These are phyloP conservation scores for Hypoxylon sp. DNA, from an alignment of 2,329 filamentous ascomycete genomes.

Conservation along the genomic window DNA sequence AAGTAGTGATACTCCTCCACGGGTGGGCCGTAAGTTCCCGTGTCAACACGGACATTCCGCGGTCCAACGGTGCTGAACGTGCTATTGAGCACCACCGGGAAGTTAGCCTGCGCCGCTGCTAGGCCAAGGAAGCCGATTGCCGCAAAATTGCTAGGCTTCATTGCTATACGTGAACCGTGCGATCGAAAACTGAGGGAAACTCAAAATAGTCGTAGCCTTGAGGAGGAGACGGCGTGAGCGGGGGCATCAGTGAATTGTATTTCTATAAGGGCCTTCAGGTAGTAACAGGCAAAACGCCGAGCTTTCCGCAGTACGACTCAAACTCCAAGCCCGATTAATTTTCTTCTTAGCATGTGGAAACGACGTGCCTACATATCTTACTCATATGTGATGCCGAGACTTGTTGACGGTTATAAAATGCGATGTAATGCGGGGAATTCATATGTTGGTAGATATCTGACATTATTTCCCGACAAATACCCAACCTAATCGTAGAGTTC, in stretches of 20 bases:
- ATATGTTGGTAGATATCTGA: not conserved
- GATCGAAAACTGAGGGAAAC: not conserved
- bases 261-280: not conserved
- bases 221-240: not conserved
- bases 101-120: conserved; percentile 11
- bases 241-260: not conserved
- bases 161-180: not conserved
- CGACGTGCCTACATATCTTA: not conserved
- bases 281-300: not conserved
- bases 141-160: conserved; percentile 10
- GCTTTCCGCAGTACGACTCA: not conserved
- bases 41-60: conserved; percentile 56
- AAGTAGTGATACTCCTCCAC: conserved; percentile 64
- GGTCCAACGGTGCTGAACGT: conserved; percentile 31
- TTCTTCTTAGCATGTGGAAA: not conserved
- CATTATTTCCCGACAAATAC: not conserved
- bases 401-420: not conserved
- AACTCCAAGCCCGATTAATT: not conserved
- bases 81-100: conserved; percentile 27
- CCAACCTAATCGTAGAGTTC: not conserved
- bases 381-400: conserved; percentile 13
- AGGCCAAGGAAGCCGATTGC: conserved; percentile 1
- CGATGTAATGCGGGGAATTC: conserved; percentile 17
- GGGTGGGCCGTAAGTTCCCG: conserved; percentile 60
- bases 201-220: not conserved